These are phyloP conservation scores for Hypoxylon fuscum DNA, from an alignment of 495 filamentous ascomycete genomes.

Conservation along the genomic window DNA sequence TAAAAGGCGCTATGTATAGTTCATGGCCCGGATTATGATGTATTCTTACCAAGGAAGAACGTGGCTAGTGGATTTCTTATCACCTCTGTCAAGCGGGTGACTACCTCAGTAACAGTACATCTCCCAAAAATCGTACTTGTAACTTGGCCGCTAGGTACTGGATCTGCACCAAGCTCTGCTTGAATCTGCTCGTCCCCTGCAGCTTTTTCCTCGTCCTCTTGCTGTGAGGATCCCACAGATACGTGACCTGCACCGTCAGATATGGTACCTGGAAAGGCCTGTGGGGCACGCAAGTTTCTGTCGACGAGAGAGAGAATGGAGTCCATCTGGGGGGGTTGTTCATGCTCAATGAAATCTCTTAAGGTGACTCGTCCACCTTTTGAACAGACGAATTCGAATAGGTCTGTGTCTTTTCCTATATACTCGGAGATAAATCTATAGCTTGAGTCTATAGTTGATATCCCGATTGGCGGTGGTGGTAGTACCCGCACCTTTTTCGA, in stretches of 20 bases:
- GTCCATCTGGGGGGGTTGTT: not conserved
- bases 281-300: not conserved
- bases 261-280: no score
- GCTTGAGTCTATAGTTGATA: not conserved
- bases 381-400: no score
- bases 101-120: not conserved
- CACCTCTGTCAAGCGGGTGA: not conserved
- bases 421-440: not conserved
- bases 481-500: no score
- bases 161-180: not conserved
- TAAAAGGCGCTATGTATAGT: not conserved
- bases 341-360: not conserved
- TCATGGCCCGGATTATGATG: not conserved
- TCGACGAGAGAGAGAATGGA: not conserved
- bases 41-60: not conserved
- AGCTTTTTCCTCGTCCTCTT: not conserved
- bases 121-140: not conserved
- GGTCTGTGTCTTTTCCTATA: not conserved
- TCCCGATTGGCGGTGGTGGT: no score
- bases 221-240: not conserved
- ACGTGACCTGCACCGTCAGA: not conserved
- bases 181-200: not conserved
- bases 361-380: no score
- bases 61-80: not conserved
- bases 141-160: not conserved